Conservation (phyloP, 257 asterid genomes). For the Haberlea rhodopensis region DNA sequence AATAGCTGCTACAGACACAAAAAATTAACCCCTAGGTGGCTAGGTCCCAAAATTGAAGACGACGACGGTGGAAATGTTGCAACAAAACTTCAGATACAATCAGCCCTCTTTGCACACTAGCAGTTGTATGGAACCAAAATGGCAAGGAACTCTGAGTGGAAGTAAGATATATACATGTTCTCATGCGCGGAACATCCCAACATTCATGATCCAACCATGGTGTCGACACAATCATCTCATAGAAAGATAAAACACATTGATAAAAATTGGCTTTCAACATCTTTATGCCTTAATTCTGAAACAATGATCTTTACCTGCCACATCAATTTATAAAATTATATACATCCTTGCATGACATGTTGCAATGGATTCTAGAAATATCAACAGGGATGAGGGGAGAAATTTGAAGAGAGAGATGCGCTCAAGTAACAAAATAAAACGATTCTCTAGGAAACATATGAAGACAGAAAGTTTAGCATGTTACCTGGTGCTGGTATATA, state of each 20-base stretch:
- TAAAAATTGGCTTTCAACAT: neutral
- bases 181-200: neutral
- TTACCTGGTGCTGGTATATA: constrained; percentile 97
- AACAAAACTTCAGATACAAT: too few species aligned
- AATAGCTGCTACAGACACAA: too few species aligned
- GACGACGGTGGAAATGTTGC: too few species aligned
- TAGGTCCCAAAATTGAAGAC: too few species aligned
- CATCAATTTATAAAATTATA: constrained; percentile 1
- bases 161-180: neutral
- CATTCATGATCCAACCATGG: neutral
- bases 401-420: constrained; percentile 6
- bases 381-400: constrained; percentile 4
- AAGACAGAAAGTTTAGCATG: constrained; percentile 15
- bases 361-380: constrained; percentile 15
- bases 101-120: too few species aligned
- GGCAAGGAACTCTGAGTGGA: neutral
- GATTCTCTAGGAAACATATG: constrained; percentile 14
- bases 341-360: neutral
- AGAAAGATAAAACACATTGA: neutral
- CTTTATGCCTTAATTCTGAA: neutral
- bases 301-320: constrained; percentile 5
- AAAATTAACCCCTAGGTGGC: too few species aligned
- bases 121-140: neutral
- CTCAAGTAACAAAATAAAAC: constrained; percentile 11
- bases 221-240: neutral